Percentiles rank a stretch among this genome's conserved stretches.
These are phyloP conservation scores for Ascochyta pisi DNA, from an alignment of 2,329 filamentous ascomycete species.

Conservation along the genomic window DNA sequence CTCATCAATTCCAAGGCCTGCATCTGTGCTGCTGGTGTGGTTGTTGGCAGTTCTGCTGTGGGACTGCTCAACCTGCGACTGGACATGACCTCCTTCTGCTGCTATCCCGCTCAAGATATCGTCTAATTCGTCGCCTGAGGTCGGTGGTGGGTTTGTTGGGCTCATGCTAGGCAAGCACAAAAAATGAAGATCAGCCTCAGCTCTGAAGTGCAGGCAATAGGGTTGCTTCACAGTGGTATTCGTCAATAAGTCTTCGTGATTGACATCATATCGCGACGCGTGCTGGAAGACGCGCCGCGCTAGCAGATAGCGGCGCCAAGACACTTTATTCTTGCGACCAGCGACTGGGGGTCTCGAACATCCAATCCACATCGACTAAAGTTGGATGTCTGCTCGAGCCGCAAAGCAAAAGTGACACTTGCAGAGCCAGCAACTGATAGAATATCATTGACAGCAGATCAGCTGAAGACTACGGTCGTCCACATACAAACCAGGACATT, in stretches of 20 bases:
- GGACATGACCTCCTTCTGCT: conserved; percentile 54
- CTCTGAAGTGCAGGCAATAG: not conserved
- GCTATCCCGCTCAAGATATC: conserved; percentile 80
- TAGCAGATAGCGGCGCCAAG: conserved; percentile 10
- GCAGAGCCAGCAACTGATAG: conserved; percentile 1
- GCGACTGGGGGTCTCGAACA: conserved; percentile 8
- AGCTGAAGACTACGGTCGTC: not conserved
- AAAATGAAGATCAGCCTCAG: not conserved
- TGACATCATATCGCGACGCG: not conserved
- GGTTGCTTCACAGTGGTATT: not conserved
- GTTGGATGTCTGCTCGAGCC: not conserved
- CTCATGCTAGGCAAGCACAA: conserved; percentile 27
- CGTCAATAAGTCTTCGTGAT: not conserved
- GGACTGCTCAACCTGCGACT: conserved; percentile 18
- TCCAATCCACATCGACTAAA: conserved; percentile 16
- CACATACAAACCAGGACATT: not conserved
- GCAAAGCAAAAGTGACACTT: conserved; percentile 1
- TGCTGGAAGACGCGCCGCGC: not conserved
- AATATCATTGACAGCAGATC: not conserved
- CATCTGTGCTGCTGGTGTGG: conserved; percentile 49
- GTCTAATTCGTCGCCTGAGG: conserved; percentile 61
- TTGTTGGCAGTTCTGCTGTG: conserved; percentile 27
- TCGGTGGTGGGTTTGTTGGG: conserved; percentile 16
- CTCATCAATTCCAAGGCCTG: conserved; percentile 79
- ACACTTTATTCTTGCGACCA: conserved; percentile 18